Conservation (phyloP, 345 rosid genomes). For the Aquilaria malaccensis region DNA sequence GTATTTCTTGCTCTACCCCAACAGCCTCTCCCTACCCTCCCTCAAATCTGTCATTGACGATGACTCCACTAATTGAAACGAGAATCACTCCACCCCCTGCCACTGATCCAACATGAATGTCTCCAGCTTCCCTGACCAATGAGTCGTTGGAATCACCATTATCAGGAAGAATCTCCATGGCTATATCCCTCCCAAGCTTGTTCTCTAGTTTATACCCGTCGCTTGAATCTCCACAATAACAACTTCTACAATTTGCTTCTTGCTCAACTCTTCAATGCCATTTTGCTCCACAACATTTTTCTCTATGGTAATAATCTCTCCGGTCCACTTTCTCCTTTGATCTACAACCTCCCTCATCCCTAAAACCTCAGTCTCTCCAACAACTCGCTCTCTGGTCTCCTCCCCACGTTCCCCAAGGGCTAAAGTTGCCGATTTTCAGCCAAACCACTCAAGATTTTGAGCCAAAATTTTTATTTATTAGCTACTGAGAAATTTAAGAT, state of each 20-base stretch:
- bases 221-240: slow-evolving; percentile 78
- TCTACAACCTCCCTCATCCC: slow-evolving; percentile 62
- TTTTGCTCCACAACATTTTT: slow-evolving; percentile 77
- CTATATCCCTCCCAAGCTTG: slow-evolving; percentile 91
- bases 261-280: slow-evolving; percentile 70
- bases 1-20: slow-evolving; percentile 55
- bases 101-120: slow-evolving; percentile 79
- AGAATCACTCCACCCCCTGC: slow-evolving; percentile 71
- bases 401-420: slow-evolving; percentile 42
- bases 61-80: slow-evolving; percentile 64
- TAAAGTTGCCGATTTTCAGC: slow-evolving; percentile 3
- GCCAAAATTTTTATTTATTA: too few species aligned
- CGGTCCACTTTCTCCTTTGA: slow-evolving; percentile 63
- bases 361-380: slow-evolving; percentile 82
- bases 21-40: slow-evolving; percentile 82
- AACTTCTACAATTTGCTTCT: slow-evolving; percentile 70
- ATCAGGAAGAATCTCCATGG: slow-evolving; percentile 70
- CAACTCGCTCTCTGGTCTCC: slow-evolving; percentile 67
- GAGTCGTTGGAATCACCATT: slow-evolving; percentile 72
- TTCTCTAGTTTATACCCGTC: slow-evolving; percentile 59
- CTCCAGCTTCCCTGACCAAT: slow-evolving; percentile 41
- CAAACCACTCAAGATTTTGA: too few species aligned
- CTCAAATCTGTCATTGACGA: slow-evolving; percentile 81
- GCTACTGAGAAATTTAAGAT: too few species aligned
- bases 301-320: slow-evolving; percentile 80